Evolutionary conservation across 2,329 filamentous ascomycete species (phyloP).

Genomic region (Neoscytalidium dimidiatum): DNA sequence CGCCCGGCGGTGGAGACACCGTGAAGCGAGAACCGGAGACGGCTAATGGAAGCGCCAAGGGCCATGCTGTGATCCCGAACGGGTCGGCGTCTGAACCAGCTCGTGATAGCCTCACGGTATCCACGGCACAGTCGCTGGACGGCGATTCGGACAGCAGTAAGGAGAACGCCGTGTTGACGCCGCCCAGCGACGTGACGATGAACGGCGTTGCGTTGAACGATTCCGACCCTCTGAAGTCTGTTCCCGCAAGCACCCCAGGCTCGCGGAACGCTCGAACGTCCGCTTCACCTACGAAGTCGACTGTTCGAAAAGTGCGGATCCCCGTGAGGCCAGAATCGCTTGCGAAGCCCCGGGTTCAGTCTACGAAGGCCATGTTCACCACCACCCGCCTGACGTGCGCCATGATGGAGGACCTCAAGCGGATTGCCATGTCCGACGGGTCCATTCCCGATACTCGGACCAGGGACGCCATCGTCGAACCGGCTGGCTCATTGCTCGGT

Average conservation of each 20-base stretch:
- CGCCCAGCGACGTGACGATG: background rate
- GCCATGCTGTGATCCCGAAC: background rate
- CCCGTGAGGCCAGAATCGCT: background rate
- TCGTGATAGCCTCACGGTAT: background rate
- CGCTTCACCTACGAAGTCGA: background rate
- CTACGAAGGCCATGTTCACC: conserved; percentile 17
- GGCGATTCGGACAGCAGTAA: background rate
- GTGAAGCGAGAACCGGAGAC: background rate
- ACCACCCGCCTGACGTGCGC: conserved; percentile 30
- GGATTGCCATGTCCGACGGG: conserved; percentile 20
- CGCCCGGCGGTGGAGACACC: background rate
- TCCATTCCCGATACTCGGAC: conserved; percentile 6
- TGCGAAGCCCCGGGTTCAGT: background rate
- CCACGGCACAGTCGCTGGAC: background rate
- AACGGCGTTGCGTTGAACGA: background rate
- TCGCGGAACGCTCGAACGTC: background rate
- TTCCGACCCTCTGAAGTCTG: background rate
- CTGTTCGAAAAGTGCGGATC: background rate
- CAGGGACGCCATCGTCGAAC: conserved; percentile 9
- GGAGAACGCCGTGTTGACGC: background rate
- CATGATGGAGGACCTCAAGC: conserved; percentile 33
- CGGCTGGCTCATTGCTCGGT: background rate
- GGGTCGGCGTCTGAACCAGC: background rate
- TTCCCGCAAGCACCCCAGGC: background rate
- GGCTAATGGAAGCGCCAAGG: background rate